phyloP scores from a whole-genome alignment of 2,329 filamentous ascomycete species.

The Kalmusia sp. region DNA sequence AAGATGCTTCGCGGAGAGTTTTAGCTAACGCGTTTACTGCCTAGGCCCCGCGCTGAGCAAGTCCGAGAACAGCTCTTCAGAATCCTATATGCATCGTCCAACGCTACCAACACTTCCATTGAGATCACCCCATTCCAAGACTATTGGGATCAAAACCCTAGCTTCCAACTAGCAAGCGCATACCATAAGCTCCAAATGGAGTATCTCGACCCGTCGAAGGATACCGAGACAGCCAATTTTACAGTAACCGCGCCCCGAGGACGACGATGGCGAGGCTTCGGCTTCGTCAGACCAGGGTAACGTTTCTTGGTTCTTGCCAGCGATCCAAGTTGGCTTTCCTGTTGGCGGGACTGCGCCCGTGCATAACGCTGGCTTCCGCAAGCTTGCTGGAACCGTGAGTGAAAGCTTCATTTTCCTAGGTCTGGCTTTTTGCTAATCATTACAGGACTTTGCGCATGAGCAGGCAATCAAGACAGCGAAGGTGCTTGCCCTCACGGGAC shows the following conservation, averaged over 20 bases:
- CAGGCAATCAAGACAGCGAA: constrained; percentile 16
- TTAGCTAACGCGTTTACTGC: not conserved
- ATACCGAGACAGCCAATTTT: constrained; percentile 7
- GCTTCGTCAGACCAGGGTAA: constrained; percentile 15
- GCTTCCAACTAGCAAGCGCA: constrained; percentile 3
- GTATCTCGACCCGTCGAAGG: not conserved
- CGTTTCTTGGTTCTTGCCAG: constrained; percentile 16
- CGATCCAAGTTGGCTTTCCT: constrained; percentile 12
- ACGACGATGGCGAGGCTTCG: constrained; percentile 1
- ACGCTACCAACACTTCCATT: constrained; percentile 3
- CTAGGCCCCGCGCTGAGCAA: constrained; percentile 9
- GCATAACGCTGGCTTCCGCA: constrained; percentile 11
- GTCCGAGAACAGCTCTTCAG: constrained; percentile 8
- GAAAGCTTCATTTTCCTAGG: not conserved
- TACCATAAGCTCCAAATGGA: constrained; percentile 5
- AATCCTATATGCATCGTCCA: constrained; percentile 8
- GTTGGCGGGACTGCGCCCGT: constrained; percentile 9
- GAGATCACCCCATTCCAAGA: constrained; percentile 9
- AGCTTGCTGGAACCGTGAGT: constrained; percentile 11
- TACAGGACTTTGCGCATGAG: constrained; percentile 11
- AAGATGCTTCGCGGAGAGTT: no score
- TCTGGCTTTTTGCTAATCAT: not conserved
- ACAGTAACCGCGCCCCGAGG: constrained; percentile 3
- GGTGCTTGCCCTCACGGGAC: constrained; percentile 13
- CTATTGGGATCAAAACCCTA: constrained; percentile 10